Base-by-base conservation (phyloP, 306 rosid genomes). In the Rosa lucieae region DNA sequence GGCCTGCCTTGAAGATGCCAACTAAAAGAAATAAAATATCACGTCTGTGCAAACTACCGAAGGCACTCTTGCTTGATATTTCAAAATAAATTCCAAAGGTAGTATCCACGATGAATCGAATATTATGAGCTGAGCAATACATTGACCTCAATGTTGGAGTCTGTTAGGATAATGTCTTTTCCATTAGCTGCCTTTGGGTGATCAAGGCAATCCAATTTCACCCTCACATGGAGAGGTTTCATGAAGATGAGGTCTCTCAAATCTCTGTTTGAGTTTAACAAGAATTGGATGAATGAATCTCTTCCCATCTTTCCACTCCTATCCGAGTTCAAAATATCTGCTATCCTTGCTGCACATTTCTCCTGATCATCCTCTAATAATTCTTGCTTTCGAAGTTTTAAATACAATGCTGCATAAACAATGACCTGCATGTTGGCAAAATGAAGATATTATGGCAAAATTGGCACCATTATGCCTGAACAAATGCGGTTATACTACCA, bases 131-230 rank as follows among this genome's bases (percentile, higher is more conserved):
- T 73, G 77, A 92, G 90, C 2, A 85, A 81, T 23, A 89, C 86
- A 52, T 88, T 85, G 74, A 92, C 88, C 81, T 85, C 89, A 79
- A 95, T 70, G 47, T 84, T 79, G 23, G 95, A 84, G 69, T 92
- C 88, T 10, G 92, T 95, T 56, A 85, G 77, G 88, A 90, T 76
- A 47, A 88, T 77, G 58, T 92, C 94, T 85, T 87, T 89, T 35
- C 79, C 77, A 72, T 89, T 91, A 4, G 86, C 92, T 52, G 91
- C 93, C 91, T 90, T 95, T 58, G 91, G 89, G 80, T 92, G 99
- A 74, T 83, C 90, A 23, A 21, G 78, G 82, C 70, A 69, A 70
- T 87, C 86, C 55, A 95, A 42, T 88, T 86, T 91, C 85, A 95
- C 47, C 80, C 92, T 87, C 72, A 94, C 65, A 59, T 92, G 95